Base-by-base conservation (phyloP, 116 monocot genomes). In the Cymodocea nodosa region DNA sequence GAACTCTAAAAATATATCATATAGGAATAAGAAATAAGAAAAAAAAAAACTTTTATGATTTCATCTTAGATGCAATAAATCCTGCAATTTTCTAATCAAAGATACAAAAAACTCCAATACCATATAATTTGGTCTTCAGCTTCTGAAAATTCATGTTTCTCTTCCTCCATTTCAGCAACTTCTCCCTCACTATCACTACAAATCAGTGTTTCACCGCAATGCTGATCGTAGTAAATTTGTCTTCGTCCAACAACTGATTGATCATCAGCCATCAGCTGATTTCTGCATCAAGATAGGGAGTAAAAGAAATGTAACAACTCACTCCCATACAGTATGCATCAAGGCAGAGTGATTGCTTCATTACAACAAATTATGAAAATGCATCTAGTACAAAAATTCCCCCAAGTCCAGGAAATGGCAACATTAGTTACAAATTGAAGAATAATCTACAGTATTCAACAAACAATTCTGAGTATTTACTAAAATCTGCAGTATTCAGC, bases 221-320 rank as follows among this genome's bases (percentile, higher is more conserved):
- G 51, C 57, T 73, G 73, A 70, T 95, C 90, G 72, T 97, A 97
- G 64, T 91, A 97, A 64, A 97, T 97, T 64, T 88, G 82, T 64
- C 88, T 87, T 75, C 92, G 80, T 40, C 97, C 97, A 76, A 88
- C 78, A 68, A 97, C 97, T 44, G 88, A 91, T 68, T 97, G 97
- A 70, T 97, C 97, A 56, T 97, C 97, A 60, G 88, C 85, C 97
- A 97, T 97, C 80, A 83, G 84, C 77, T 97, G 91, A 70, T 97
- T 97, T 81, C 97, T 97, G 80, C 52, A 68, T 52, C n/a, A 25
- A 66, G 66, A 25, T 40, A 56, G 15, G 5, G 30, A 68, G 37
- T 68, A 18, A 6, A 56, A 40, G 5, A 49, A 14, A 2, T 56
- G 56, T 4, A 19, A 68, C 30, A 25, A 35, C 37, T 14, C 0